Base-by-base conservation (phyloP, 768 basidiomycete species). In the Xerocomus potaroensis region DNA sequence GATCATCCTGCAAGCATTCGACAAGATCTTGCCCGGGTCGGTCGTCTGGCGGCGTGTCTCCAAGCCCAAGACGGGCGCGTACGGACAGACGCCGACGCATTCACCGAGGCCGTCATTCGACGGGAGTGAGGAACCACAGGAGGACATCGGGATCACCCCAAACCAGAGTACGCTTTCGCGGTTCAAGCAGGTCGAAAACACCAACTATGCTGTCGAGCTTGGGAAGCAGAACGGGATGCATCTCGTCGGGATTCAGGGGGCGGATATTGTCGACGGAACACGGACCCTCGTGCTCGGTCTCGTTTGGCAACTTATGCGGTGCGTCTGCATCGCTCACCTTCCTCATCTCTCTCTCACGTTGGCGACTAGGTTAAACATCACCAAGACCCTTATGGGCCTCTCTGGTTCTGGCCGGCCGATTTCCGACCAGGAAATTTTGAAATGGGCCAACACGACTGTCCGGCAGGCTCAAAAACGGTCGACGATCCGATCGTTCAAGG, bases 181-280 rank as follows among this genome's bases (percentile, higher is more conserved):
- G 43, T 99, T 98, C 78, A 99, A 99, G 74, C 84, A 85, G 26
- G 92, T 99, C 22, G 96, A 99, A 71, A 98, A 99, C 69, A 96
- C 91, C 35, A 99, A 98, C 67, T 98, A 99, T 59, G 84, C 73
- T 8, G 86, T 98, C 34, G 96, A 98, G 36, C 83, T 99, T 14
- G 94, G 82, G 3, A 91, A 84, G 66, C 85, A 91, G 66, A 94
- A 89, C 60, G 84, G 87, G 36, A 89, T 99, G 89, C 91, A 89
- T 63, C 72, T 99, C 51, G 93, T 99, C 37, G 94, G 95, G 7
- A 97, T 98, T 51, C 96, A 99, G 64, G 96, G 96, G 11, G 84
- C 95, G 2, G 95, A 98, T 66, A 94, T 99, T 54, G 91, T 94
- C 48, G 95, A 99, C 60, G 92, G 85, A n/a, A 74, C 73, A 41